phyloP scores from a whole-genome alignment of 139 green algal species.

The Picochlorum sp. region DNA sequence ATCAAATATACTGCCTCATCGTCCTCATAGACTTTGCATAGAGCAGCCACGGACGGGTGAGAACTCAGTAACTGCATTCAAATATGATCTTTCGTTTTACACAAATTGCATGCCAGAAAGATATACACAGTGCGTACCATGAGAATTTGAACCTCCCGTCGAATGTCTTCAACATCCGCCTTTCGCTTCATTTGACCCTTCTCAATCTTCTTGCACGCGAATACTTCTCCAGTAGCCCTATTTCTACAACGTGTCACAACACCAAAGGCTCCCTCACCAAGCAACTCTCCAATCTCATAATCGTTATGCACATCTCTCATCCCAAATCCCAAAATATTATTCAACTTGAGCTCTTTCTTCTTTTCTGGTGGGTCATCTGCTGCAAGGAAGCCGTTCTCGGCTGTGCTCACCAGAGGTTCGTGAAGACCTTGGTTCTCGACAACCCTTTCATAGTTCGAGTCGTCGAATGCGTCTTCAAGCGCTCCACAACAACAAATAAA shows the following conservation, averaged over 20 bases:
- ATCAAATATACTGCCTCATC: conserved; percentile 30
- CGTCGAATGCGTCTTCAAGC: background rate
- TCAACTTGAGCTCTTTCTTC: background rate
- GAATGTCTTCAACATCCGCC: conserved; percentile 80
- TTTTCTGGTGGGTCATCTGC: too few species aligned
- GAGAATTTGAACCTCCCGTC: conserved; percentile 49
- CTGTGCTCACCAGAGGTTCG: background rate
- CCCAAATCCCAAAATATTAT: conserved; percentile 19
- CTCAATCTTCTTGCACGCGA: conserved; percentile 22
- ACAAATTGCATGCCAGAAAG: background rate
- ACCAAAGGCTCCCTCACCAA: conserved; percentile 26
- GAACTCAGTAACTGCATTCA: conserved; percentile 16
- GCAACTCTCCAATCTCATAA: conserved; percentile 17
- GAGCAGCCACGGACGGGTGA: conserved; percentile 32
- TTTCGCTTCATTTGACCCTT: conserved; percentile 47
- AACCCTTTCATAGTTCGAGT: background rate
- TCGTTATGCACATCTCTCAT: conserved; percentile 10
- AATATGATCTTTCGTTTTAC: background rate
- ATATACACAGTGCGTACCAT: background rate
- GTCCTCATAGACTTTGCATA: conserved; percentile 39
- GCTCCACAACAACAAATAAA: conserved; percentile 1
- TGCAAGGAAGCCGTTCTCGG: too few species aligned
- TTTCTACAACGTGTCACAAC: conserved; percentile 23
- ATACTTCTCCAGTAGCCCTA: conserved; percentile 10
- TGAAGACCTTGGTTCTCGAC: background rate